Evolutionary conservation across 2,329 filamentous ascomycete species (phyloP), one percentile per base, ranked within the genome.

Genomic region (Fusarium albosuccineum): DNA sequence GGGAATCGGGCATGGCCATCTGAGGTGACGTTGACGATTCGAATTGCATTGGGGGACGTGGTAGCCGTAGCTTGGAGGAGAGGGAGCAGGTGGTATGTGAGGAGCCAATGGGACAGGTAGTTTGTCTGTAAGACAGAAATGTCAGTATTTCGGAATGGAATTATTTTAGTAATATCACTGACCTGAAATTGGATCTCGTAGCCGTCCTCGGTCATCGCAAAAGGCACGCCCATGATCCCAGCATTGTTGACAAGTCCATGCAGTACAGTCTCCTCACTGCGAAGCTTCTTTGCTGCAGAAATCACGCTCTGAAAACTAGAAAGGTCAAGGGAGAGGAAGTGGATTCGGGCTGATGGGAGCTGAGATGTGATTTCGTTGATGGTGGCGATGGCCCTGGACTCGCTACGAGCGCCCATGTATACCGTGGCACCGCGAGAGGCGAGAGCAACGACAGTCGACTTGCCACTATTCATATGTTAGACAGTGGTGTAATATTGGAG

Each of bases 81-180:
- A 5, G 80, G 79, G 8, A 82, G 74, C 3, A 82, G 74, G 52
- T 77, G 74, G 27, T 74, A 63, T 6, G 80, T 82, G 7, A 82
- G 65, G 11, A 80, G 65, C 79, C 78, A 82, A 71, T 82, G 81
- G 9, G 78, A 71, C 17, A 82, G 74, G 67, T 82, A 81, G 61
- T 82, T 82, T 36, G 79, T 81, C 73, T 82, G 22, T 45, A 40
- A 42, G 22, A 17, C 7, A 33, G 22, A 5, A 22, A 22, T 22
- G 4, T 22, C 22, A 22, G 22, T 22, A 4, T 22, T 14, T 33
- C 5, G 16, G 34, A n/a, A 11, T 4, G 9, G 7, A 17, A 7
- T 5, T 33, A 2, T 2, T 49, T 3, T 5, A 16, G 11, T n/a
- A 1, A 2, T n/a, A 5, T 14, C 13, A 49, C 17, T 26, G n/a